phyloP scores from a whole-genome alignment of 2,329 filamentous ascomycete genomes.

The Trichoderma koningiopsis region DNA sequence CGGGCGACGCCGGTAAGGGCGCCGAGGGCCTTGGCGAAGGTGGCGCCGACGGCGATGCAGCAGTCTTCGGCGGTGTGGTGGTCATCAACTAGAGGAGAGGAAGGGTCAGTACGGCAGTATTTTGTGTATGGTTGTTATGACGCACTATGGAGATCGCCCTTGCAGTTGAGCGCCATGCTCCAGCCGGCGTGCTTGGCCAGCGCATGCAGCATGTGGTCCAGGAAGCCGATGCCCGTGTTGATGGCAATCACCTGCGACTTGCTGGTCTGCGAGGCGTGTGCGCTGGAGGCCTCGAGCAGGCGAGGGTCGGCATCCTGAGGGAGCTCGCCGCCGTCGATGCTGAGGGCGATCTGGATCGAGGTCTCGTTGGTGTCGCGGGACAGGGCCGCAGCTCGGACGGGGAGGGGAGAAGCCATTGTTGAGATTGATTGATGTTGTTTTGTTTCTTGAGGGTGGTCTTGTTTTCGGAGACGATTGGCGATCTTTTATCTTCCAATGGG shows the following conservation, averaged over 20 bases:
- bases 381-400: constrained; percentile 57
- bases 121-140: constrained; percentile 30
- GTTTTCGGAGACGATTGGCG: not conserved
- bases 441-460: not conserved
- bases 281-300: constrained; percentile 54
- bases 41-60: constrained; percentile 84
- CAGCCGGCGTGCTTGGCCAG: constrained; percentile 94
- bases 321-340: constrained; percentile 86
- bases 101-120: not conserved
- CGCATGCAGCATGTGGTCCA: constrained; percentile 98
- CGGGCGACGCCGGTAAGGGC: constrained; percentile 79
- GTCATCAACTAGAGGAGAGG: constrained; percentile 73
- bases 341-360: constrained; percentile 89
- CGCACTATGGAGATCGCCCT: constrained; percentile 88
- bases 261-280: constrained; percentile 82
- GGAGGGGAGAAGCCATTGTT: constrained; percentile 15
- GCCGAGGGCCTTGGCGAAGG: constrained; percentile 80
- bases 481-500: not conserved
- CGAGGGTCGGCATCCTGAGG: constrained; percentile 63
- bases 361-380: constrained; percentile 97
- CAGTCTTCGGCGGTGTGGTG: constrained; percentile 98
- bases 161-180: constrained; percentile 80
- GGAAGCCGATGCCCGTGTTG: constrained; percentile 92
- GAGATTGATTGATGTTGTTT: not conserved
- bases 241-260: constrained; percentile 84